Evolutionary conservation across 495 filamentous ascomycete genomes (phyloP).

Genomic region (Penicillium samsonianum): DNA sequence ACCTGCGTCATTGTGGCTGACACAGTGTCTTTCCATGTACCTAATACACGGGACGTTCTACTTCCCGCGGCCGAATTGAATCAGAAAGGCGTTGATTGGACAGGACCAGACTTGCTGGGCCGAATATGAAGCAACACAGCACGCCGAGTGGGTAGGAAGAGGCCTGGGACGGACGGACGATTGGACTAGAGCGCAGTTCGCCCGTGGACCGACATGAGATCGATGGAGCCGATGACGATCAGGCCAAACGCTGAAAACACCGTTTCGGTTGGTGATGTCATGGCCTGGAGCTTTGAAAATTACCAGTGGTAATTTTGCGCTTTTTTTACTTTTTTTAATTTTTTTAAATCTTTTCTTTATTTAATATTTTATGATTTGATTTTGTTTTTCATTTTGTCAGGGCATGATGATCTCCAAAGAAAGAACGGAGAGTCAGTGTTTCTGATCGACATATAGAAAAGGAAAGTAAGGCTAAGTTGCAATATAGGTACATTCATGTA

Average conservation of each 20-base stretch:
- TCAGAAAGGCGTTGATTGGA: conserved; percentile 20
- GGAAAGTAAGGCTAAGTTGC: conserved; percentile 7
- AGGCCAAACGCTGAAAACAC: conserved; percentile 35
- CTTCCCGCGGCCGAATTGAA: neutral
- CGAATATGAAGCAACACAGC: conserved; percentile 27
- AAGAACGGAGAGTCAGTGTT: neutral
- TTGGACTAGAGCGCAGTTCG: conserved; percentile 31
- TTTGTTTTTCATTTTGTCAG: neutral
- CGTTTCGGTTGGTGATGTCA: conserved; percentile 41
- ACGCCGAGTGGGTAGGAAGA: conserved; percentile 32
- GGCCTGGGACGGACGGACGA: conserved; percentile 21
- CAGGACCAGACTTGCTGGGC: conserved; percentile 1
- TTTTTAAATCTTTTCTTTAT: neutral
- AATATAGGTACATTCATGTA: neutral
- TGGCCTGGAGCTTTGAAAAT: conserved; percentile 24
- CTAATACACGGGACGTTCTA: conserved; percentile 16
- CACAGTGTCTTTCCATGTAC: conserved; percentile 18
- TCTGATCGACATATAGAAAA: neutral
- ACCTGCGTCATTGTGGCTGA: conserved; percentile 26
- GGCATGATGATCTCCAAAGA: neutral
- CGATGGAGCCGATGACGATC: conserved; percentile 47
- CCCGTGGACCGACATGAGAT: conserved; percentile 40
- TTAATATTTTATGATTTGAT: neutral
- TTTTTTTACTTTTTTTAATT: neutral
- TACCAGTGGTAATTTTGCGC: conserved; percentile 16